Conservation (phyloP, 1,284 basidiomycete genomes). For the Psilocybe mexicana region DNA sequence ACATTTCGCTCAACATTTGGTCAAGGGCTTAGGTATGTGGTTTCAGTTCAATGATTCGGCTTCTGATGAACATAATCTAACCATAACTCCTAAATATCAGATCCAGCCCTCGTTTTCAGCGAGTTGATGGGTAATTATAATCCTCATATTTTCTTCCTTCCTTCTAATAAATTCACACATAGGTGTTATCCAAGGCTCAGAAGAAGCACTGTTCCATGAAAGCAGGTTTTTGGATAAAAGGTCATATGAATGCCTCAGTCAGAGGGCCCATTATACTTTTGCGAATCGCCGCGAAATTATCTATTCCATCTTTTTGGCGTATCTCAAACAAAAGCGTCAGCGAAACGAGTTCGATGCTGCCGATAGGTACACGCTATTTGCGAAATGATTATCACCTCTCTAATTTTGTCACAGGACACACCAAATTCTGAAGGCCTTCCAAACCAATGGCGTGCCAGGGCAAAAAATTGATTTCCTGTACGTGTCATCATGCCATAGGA, state of each 20-base stretch:
- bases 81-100: constrained; percentile 32
- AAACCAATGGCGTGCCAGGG: constrained; percentile 37
- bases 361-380: constrained; percentile 48
- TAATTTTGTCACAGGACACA: constrained; percentile 45
- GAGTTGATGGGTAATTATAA: constrained; percentile 59
- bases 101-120: constrained; percentile 63
- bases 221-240: constrained; percentile 44
- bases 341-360: constrained; percentile 58
- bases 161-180: background rate
- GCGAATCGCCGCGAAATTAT: constrained; percentile 48
- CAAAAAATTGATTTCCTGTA: constrained; percentile 60
- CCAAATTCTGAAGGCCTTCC: constrained; percentile 44
- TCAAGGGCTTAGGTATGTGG: constrained; percentile 54
- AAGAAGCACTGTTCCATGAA: constrained; percentile 42
- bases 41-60: background rate
- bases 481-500: constrained; percentile 20
- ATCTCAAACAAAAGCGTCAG: constrained; percentile 48
- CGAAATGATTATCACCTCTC: background rate
- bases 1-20: constrained; percentile 57
- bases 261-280: constrained; percentile 59
- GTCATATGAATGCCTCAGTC: constrained; percentile 51
- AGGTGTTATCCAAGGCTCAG: constrained; percentile 74
- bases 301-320: constrained; percentile 59
- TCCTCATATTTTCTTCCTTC: background rate
- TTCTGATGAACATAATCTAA: background rate